Conservation (phyloP, 2,329 filamentous ascomycete species). For the Corniculantispora saksenae region DNA sequence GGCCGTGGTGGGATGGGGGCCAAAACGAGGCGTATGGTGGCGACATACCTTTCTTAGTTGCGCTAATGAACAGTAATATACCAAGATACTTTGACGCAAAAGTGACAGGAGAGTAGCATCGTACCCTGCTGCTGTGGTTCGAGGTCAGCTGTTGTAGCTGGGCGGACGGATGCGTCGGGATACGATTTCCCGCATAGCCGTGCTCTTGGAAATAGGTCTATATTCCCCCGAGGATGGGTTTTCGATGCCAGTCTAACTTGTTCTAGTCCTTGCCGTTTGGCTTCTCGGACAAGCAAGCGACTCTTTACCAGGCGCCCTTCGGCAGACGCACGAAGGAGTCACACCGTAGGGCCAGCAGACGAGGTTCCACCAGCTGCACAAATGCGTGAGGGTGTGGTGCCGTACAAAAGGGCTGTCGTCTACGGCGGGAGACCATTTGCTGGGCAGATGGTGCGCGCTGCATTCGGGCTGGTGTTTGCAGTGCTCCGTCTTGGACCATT, state of each 20-base stretch:
- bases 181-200: too few relatives aligned
- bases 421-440: constrained; percentile 8
- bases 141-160: background rate
- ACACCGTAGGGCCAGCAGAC: background rate
- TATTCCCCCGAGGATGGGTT: too few relatives aligned
- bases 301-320: background rate
- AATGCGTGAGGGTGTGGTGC: background rate
- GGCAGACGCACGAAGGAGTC: background rate
- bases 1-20: constrained; percentile 5
- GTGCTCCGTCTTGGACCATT: background rate
- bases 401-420: constrained; percentile 2
- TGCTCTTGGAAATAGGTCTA: too few relatives aligned
- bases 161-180: too few relatives aligned
- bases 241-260: too few relatives aligned
- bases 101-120: background rate
- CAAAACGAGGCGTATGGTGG: constrained; percentile 9
- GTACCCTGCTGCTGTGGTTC: background rate
- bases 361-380: background rate
- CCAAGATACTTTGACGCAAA: constrained; percentile 1
- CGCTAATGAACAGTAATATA: background rate
- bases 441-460: background rate
- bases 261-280: too few relatives aligned
- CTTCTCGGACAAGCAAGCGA: too few relatives aligned
- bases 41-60: background rate
- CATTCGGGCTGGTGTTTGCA: background rate